phyloP scores from a whole-genome alignment of 805 yeast species.

The Kazachstania kunashirensis region DNA sequence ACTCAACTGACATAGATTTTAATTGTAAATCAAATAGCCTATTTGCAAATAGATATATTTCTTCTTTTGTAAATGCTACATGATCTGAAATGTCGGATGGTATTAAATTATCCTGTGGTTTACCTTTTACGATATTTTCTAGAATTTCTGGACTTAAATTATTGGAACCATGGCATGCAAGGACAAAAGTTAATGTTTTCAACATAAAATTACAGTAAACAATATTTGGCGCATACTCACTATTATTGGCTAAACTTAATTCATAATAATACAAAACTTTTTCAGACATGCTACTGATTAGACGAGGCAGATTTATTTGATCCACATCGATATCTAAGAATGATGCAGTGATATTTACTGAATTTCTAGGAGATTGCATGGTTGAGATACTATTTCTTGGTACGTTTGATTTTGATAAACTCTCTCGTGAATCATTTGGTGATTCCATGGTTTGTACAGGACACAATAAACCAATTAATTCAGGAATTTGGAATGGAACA shows the following conservation, averaged over 20 bases:
- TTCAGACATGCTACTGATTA: conserved; percentile 32
- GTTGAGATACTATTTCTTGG: conserved; percentile 20
- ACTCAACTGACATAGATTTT: conserved; percentile 35
- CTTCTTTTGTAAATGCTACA: conserved; percentile 20
- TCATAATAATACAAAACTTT: conserved; percentile 38
- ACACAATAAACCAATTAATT: conserved; percentile 29
- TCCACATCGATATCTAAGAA: conserved; percentile 14
- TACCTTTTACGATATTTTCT: conserved; percentile 35
- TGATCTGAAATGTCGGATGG: background rate
- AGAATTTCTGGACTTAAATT: conserved; percentile 37
- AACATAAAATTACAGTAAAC: conserved; percentile 66
- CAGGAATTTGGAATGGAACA: conserved; percentile 25
- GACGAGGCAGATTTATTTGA: conserved; percentile 26
- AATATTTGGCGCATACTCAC: conserved; percentile 73
- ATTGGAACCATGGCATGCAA: conserved; percentile 40
- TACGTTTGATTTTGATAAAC: background rate
- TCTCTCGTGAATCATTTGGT: background rate
- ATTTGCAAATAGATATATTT: conserved; percentile 42
- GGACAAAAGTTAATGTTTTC: conserved; percentile 53
- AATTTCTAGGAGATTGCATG: conserved; percentile 41
- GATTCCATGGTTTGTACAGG: conserved; percentile 8
- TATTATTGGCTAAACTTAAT: conserved; percentile 45
- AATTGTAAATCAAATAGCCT: conserved; percentile 38
- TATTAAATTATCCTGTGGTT: conserved; percentile 4
- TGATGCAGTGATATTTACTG: conserved; percentile 16